Percentiles rank a stretch among this genome's conserved stretches.
Evolutionary conservation across 2,329 filamentous ascomycete species (phyloP).

Genomic region (Fusarium bulbicola): DNA sequence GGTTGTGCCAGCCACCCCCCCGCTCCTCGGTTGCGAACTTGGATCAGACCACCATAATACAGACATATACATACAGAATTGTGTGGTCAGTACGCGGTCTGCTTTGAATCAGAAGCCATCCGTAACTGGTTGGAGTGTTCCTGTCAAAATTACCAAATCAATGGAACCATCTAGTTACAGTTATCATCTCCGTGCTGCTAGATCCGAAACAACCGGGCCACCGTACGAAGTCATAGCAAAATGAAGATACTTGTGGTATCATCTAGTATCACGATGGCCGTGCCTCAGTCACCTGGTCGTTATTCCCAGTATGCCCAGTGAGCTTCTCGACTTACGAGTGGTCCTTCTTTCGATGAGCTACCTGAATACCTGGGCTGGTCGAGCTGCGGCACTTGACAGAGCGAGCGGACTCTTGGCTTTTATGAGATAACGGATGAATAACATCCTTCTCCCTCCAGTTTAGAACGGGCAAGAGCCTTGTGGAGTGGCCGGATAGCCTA

Average conservation of each 20-base stretch:
- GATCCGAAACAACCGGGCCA: conserved; percentile 19
- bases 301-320: conserved; percentile 19
- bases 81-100: conserved; percentile 10
- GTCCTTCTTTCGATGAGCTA: conserved; percentile 18
- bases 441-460: conserved; percentile 1
- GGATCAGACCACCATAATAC: conserved; percentile 43
- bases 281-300: conserved; percentile 7
- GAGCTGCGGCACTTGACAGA: conserved; percentile 24
- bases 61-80: conserved; percentile 25
- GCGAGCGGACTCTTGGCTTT: not conserved
- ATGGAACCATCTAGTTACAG: conserved; percentile 24
- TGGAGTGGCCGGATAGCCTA: conserved; percentile 7
- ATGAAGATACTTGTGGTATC: conserved; percentile 25
- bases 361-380: conserved; percentile 12
- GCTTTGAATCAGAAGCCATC: conserved; percentile 13
- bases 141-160: conserved; percentile 18
- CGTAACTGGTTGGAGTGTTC: conserved; percentile 19
- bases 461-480: not conserved
- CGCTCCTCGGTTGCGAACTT: conserved; percentile 41
- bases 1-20: conserved; percentile 41
- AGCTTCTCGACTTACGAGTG: conserved; percentile 12
- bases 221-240: not conserved
- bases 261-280: conserved; percentile 33
- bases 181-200: conserved; percentile 24
- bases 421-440: conserved; percentile 24